Evolutionary conservation across 2,329 filamentous ascomycete genomes (phyloP), one percentile per base, ranked within the genome.

Genomic region (Cadophora luteo-olivacea): DNA sequence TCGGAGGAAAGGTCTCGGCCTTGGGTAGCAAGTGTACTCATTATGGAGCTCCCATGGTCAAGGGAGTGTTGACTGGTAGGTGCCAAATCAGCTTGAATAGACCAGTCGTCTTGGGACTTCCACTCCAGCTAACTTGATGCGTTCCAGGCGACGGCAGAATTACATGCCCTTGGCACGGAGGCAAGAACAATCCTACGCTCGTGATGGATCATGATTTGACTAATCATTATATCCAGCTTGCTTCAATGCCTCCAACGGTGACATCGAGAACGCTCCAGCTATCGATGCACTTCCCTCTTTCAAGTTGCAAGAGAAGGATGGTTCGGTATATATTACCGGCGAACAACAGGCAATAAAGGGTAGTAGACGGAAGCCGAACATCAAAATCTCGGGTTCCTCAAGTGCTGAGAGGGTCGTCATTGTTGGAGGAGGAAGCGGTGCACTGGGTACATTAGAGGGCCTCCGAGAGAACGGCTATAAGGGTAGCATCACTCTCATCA

Each of bases 81-180:
- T 45, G 16, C n/a, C 45, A 49, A 11, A 22, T 49, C 22, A 1
- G 45, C 22, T 45, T 45, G 12, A 45, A 16, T 3, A 19, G 41
- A 45, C 16, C 4, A 5, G 41, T 45, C 41, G 16, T 45, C 16
- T 45, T 45, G 16, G n/a, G 12, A 48, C 8, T 32, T 61, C 14
- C 19, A 29, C 29, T 29, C 29, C 29, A 3, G 61, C 29, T n/a
- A 7, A 52, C 19, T 16, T 60, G 29, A 38, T 22, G 3, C 54
- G 11, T 29, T 45, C 25, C 11, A 55, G 63, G 88, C 2, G 90
- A 92, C 73, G 96, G 96, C 5, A 87, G 93, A 62, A 81, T 99
- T 70, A 97, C 93, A 7, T 99, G 96, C 79, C 94, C 95, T 3
- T 98, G 96, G 96, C 95, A 98, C 79, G 95, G 95, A 83, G 93